phyloP scores from a whole-genome alignment of 331 rosid genomes.

The Pyracantha coccinea region DNA sequence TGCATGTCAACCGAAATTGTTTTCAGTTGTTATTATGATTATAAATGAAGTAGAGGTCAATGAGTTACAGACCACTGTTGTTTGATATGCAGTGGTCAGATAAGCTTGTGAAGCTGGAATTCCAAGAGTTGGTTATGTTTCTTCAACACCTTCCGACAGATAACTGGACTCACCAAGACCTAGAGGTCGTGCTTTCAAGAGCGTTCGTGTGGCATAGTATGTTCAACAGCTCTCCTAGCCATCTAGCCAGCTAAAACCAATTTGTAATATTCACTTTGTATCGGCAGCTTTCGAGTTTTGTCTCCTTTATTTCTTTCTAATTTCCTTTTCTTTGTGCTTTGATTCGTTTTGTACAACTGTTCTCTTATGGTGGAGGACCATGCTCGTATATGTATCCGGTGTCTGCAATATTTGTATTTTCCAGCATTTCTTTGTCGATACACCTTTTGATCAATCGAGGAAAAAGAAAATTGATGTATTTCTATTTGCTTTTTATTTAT shows the following conservation, averaged over 20 bases:
- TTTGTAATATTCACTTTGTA: conserved; percentile 14
- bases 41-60: not conserved
- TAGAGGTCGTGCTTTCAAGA: conserved; percentile 39
- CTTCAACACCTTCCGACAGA: conserved; percentile 95
- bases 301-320: not conserved
- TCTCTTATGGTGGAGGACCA: conserved; percentile 8
- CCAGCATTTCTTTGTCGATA: conserved; percentile 15
- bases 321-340: conserved; percentile 1
- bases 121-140: conserved; percentile 94
- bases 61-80: not conserved
- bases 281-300: not conserved
- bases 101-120: conserved; percentile 74
- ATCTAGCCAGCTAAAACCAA: conserved; percentile 55
- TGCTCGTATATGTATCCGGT: not conserved
- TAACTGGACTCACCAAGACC: conserved; percentile 87
- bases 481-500: not conserved
- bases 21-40: not conserved
- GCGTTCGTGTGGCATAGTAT: conserved; percentile 72
- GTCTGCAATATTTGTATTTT: conserved; percentile 28
- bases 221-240: conserved; percentile 96
- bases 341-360: not conserved
- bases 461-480: not conserved
- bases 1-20: not conserved
- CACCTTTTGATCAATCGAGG: conserved; percentile 2
- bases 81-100: conserved; percentile 81